Conservation (phyloP, 2,329 filamentous ascomycete genomes). For the Botrytis elliptica region DNA sequence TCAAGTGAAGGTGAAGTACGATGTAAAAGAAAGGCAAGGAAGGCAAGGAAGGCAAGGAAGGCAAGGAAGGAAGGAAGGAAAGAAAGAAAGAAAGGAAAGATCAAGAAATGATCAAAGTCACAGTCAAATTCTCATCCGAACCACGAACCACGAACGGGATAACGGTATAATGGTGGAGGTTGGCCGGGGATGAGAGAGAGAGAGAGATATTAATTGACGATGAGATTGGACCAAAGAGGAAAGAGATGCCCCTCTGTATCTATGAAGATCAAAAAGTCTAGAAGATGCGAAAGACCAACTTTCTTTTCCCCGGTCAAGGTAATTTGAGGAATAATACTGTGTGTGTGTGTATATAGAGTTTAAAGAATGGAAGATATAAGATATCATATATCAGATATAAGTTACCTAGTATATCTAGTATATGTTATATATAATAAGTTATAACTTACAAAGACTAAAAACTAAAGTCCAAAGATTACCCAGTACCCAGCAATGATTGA, state of each 20-base stretch:
- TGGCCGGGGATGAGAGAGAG: neutral
- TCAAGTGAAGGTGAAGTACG: neutral
- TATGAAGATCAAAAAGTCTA: neutral
- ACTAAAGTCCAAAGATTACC: no score
- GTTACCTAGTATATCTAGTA: rapidly evolving
- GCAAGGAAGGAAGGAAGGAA: no score
- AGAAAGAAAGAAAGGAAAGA: neutral
- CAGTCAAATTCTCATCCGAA: neutral
- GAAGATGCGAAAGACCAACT: neutral
- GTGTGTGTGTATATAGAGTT: neutral
- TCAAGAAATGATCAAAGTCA: neutral
- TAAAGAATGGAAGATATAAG: neutral
- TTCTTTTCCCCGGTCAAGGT: neutral
- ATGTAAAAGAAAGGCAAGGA: neutral
- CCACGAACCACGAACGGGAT: neutral
- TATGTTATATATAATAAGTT: neutral
- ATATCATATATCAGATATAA: neutral
- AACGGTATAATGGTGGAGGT: neutral
- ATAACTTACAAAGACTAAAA: neutral
- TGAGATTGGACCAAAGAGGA: neutral
- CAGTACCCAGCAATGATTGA: no score
- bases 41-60: neutral
- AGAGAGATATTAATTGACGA: neutral
- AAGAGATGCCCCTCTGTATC: neutral
- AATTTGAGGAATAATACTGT: neutral